Base-by-base conservation (phyloP, 2,329 filamentous ascomycete genomes). In the Sporothrix curviconia region DNA sequence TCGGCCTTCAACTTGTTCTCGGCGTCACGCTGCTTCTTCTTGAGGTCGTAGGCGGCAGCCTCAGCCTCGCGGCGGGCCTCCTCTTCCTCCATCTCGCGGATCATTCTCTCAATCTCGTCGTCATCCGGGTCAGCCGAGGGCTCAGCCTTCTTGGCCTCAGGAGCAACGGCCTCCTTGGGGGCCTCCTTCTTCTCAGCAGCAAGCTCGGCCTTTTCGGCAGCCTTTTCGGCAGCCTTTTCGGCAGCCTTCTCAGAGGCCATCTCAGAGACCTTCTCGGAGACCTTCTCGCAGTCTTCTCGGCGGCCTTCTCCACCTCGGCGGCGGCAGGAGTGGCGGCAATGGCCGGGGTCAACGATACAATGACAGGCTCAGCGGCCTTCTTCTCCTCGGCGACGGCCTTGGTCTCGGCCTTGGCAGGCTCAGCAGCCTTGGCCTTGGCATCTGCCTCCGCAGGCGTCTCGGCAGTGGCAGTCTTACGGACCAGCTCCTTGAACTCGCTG, bases 401-500 rank as follows among this genome's bases (percentile, higher is more conserved):
- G 5, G 22, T 12, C 25, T 59, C 56, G 4, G 25, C 30, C 12
- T 56, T 46, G 12, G 46, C 24, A 9, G 53, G 30, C 52, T 52
- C 43, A 17, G 60, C 62, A 11, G 61, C 66, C 56, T 69, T 66
- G 15, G 65, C 62, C 55, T 69, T 69, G n/a, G 67, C 53, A 60
- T 68, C 44, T 7, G 62, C 66, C 53, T 68, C 50, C 1, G 58
- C n/a, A 50, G 37, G 14, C 55, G n/a, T n/a, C n/a, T n/a, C n/a
- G n/a, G n/a, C n/a, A n/a, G n/a, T 58, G 14, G 61, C 56, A 4
- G 52, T 43, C 68, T 85, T 83, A 59, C 79, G 81, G 68, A 95
- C 86, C 69, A 90, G 86, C 69, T 88, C 84, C 71, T 87, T 87
- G 67, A 92, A 88, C 72, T 95, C 90, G 63, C 89, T 83, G 59